phyloP scores from a whole-genome alignment of 495 filamentous ascomycete genomes.

The Penicillium salamii region DNA sequence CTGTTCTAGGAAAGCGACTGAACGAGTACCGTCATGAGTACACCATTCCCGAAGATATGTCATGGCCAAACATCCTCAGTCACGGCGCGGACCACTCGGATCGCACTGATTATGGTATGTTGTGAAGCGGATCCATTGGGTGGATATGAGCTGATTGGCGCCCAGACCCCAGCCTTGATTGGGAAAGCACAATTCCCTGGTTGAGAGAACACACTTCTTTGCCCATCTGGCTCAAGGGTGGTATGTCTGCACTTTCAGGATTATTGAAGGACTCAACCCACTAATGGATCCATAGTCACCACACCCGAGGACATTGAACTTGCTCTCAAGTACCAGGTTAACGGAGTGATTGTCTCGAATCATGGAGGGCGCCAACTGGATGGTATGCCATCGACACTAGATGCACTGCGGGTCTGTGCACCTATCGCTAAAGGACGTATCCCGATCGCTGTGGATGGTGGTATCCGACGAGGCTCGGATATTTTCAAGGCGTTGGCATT shows the following conservation, averaged over 20 bases:
- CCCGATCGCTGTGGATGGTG: conserved; percentile 83
- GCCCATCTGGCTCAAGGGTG: conserved; percentile 91
- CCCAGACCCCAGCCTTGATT: conserved; percentile 79
- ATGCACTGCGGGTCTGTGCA: conserved; percentile 85
- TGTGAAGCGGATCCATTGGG: neutral
- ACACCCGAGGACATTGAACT: conserved; percentile 72
- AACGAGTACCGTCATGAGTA: conserved; percentile 47
- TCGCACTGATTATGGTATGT: conserved; percentile 31
- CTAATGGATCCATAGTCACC: conserved; percentile 51
- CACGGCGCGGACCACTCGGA: conserved; percentile 26
- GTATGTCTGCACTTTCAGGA: conserved; percentile 8
- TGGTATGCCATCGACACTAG: conserved; percentile 76
- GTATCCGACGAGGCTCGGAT: conserved; percentile 82
- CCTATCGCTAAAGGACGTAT: conserved; percentile 75
- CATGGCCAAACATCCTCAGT: conserved; percentile 33
- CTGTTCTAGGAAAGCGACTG: conserved; percentile 66
- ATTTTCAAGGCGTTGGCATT: conserved; percentile 92
- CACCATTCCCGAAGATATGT: conserved; percentile 34
- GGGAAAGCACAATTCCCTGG: conserved; percentile 83
- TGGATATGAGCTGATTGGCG: conserved; percentile 33
- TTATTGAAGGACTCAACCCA: neutral
- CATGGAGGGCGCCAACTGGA: conserved; percentile 93
- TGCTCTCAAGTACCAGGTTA: conserved; percentile 71
- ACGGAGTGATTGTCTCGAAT: conserved; percentile 88
- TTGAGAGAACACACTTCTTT: conserved; percentile 81